Conservation (phyloP, 1,139 yeast species). For the Zhuliangozyma parablackwelliae region DNA sequence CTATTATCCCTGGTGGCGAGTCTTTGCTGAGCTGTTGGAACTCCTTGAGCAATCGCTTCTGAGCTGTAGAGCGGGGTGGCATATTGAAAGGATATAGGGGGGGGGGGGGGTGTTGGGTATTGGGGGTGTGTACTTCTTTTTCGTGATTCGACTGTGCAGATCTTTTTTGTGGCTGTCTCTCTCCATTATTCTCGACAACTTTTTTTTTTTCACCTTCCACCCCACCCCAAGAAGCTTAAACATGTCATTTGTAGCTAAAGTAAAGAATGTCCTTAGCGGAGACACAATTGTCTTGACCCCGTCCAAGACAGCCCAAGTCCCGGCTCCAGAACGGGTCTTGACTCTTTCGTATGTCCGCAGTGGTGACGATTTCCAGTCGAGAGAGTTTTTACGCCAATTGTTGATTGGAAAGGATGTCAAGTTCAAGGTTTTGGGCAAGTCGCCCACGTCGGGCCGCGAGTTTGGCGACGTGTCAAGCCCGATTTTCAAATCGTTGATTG, state of each 20-base stretch:
- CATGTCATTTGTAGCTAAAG: slow-evolving; percentile 45
- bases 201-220: too few relatives aligned
- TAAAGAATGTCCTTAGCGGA: slow-evolving; percentile 67
- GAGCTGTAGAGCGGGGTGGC: slow-evolving; percentile 68
- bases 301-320: slow-evolving; percentile 37
- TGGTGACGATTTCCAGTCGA: slow-evolving; percentile 44
- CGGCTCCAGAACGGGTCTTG: slow-evolving; percentile 55
- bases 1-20: slow-evolving; percentile 92
- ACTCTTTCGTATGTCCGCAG: slow-evolving; percentile 64
- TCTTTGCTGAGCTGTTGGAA: slow-evolving; percentile 80
- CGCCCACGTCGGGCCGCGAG: slow-evolving; percentile 51
- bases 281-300: slow-evolving; percentile 73
- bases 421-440: slow-evolving; percentile 53
- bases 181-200: too few relatives aligned
- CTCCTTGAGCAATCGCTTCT: slow-evolving; percentile 79
- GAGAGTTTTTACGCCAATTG: slow-evolving; percentile 60
- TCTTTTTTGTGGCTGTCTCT: too few relatives aligned
- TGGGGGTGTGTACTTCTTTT: too few relatives aligned
- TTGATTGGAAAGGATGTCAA: slow-evolving; percentile 66
- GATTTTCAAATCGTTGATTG: slow-evolving; percentile 55
- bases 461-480: slow-evolving; percentile 73
- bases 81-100: slow-evolving; percentile 15
- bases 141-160: too few relatives aligned
- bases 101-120: too few relatives aligned
- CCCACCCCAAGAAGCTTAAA: too few relatives aligned